Percentiles rank a stretch among this genome's conserved stretches.
Evolutionary conservation across 176 grass and related monocot species (phyloP).

Genomic region (Raddia distichophylla): DNA sequence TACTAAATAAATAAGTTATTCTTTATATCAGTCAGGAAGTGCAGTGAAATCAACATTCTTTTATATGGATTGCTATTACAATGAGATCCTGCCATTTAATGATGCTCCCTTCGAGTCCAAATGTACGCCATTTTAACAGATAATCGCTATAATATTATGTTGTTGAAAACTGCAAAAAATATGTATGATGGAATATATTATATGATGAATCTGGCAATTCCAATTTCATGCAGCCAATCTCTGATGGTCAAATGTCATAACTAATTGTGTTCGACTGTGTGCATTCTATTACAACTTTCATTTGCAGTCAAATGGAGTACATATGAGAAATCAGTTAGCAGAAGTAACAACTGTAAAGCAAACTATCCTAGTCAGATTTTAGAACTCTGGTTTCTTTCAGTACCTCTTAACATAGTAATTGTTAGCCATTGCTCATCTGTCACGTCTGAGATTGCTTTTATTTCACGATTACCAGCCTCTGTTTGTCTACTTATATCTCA

Average conservation of each 20-base stretch:
- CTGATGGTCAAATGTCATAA: not conserved
- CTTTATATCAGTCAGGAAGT: slow-evolving; percentile 3
- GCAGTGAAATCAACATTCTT: not conserved
- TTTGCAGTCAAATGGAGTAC: not conserved
- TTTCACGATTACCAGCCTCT: slow-evolving; percentile 1
- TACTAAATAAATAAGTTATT: not conserved
- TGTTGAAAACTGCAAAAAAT: slow-evolving; percentile 21
- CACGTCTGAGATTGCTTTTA: not conserved
- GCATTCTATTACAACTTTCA: not conserved
- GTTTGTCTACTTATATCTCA: slow-evolving; percentile 25
- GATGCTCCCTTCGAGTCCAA: not conserved
- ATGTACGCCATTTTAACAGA: not conserved
- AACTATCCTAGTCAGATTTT: slow-evolving; percentile 29
- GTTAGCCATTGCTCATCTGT: slow-evolving; percentile 7
- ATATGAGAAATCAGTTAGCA: slow-evolving; percentile 22
- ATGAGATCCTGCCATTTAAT: slow-evolving; percentile 16
- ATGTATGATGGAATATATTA: not conserved
- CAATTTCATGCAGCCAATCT: not conserved
- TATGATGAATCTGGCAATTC: slow-evolving; percentile 7
- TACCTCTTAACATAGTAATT: not conserved
- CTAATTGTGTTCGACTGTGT: not conserved
- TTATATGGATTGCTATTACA: slow-evolving; percentile 8
- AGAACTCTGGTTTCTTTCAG: slow-evolving; percentile 12
- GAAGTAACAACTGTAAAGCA: slow-evolving; percentile 1
- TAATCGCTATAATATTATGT: slow-evolving; percentile 2